Evolutionary conservation across 345 rosid genomes (phyloP).

Genomic region (Ricinus communis): DNA sequence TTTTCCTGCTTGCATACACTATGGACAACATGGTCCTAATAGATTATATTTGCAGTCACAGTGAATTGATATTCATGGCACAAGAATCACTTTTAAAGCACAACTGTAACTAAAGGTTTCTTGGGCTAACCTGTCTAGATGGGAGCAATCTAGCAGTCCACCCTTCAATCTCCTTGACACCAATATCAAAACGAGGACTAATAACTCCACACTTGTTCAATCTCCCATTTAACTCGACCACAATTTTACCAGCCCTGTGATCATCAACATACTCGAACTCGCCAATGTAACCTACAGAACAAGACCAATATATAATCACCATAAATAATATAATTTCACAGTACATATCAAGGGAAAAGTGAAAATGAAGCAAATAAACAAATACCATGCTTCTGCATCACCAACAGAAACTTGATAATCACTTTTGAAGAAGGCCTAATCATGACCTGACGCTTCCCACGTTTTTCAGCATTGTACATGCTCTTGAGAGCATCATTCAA

Average conservation of each 20-base stretch:
- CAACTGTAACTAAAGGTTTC: not conserved
- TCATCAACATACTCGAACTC: constrained; percentile 38
- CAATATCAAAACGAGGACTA: constrained; percentile 36
- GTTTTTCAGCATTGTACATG: constrained; percentile 37
- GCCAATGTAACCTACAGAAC: constrained; percentile 28
- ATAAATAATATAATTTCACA: not conserved
- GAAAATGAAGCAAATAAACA: not conserved
- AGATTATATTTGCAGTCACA: not conserved
- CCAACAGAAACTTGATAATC: constrained; percentile 30
- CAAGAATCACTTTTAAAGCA: not conserved
- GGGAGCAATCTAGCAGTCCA: constrained; percentile 39
- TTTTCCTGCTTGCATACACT: not conserved
- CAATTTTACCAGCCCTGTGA: constrained; percentile 37
- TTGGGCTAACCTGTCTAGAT: constrained; percentile 30
- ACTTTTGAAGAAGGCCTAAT: constrained; percentile 38
- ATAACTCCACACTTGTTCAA: constrained; percentile 38
- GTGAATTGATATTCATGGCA: not conserved
- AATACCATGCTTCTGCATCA: constrained; percentile 37
- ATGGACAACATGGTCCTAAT: not conserved
- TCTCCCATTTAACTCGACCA: constrained; percentile 33
- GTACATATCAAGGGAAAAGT: not conserved
- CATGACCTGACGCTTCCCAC: constrained; percentile 36
- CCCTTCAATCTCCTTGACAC: constrained; percentile 35
- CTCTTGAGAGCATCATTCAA: constrained; percentile 36
- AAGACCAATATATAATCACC: not conserved